These are phyloP conservation scores for Fagus crenata DNA, from an alignment of 306 rosid species.

Conservation along the genomic window DNA sequence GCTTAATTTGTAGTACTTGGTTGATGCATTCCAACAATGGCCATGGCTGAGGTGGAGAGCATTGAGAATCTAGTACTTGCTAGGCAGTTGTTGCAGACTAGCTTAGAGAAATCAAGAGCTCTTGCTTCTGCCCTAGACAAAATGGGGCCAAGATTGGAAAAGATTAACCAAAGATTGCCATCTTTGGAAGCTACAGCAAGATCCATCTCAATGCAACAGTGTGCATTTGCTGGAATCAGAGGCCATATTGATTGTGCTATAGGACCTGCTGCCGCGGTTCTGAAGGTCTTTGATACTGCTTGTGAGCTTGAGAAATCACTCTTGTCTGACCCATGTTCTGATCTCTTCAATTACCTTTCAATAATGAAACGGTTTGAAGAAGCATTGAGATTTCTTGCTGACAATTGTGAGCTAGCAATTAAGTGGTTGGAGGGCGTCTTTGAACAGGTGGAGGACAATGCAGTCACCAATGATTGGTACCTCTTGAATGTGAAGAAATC, in stretches of 20 bases:
- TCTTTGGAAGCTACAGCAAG: constrained; percentile 50
- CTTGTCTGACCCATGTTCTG: constrained; percentile 33
- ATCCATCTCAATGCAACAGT: constrained; percentile 20
- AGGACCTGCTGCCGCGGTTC: constrained; percentile 62
- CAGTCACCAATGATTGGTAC: constrained; percentile 35
- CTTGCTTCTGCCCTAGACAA: constrained; percentile 47
- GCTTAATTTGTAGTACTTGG: constrained; percentile 10
- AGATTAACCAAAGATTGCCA: constrained; percentile 38
- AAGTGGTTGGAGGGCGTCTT: constrained; percentile 62
- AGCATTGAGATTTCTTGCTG: constrained; percentile 65
- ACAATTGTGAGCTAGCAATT: constrained; percentile 57
- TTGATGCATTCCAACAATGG: constrained; percentile 36
- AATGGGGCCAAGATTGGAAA: constrained; percentile 53
- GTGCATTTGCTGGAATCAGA: constrained; percentile 37
- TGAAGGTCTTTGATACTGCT: constrained; percentile 51
- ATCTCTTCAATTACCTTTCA: constrained; percentile 53
- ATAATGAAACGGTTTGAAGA: constrained; percentile 61
- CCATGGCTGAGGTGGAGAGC: constrained; percentile 46
- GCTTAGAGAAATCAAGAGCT: constrained; percentile 53
- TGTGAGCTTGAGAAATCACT: constrained; percentile 59
- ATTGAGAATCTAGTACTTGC: constrained; percentile 45
- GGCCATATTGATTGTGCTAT: constrained; percentile 53
- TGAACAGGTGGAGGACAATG: constrained; percentile 45
- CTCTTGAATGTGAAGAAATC: constrained; percentile 49
- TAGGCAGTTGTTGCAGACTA: constrained; percentile 48